Base-by-base conservation (phyloP, 768 basidiomycete species). In the Cystofilobasidium macerans region DNA sequence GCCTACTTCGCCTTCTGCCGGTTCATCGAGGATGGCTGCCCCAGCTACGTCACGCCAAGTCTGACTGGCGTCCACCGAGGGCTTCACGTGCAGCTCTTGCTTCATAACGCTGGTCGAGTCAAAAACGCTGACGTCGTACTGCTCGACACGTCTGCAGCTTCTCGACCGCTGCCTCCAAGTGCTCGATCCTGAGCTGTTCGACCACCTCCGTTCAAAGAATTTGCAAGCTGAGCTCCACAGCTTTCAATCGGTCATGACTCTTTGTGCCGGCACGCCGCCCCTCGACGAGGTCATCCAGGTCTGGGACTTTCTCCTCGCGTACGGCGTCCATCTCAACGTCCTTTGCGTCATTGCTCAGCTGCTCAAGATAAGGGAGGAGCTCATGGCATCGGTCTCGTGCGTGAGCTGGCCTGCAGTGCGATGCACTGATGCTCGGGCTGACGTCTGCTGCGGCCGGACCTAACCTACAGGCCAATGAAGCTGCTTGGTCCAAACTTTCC, bases 271-370 rank as follows among this genome's bases (percentile, higher is more conserved):
- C 73, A 99, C 94, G 14, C 94, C 93, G 5, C 95, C 95, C 0
- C 80, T 99, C 13, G 88, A 92, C 73, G 88, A 98, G 78, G 94
- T 97, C 30, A 80, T 99, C 33, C 86, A 86, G 70, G 78, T 99
- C 61, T 99, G 95, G 94, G 95, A 99, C 76, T 99, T 98, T 74
- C 81, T 99, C 12, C 81, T 99, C 32, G 90, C 94, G 4, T 98
- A 93, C 72, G 95, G 95, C 18, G 88, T 93, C 28, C 95, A 98
- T 73, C 80, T 99, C 24, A 99, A 99, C 72, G 86, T 99, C 14
- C 80, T 99, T 20, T 97, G 93, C 73, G 92, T 98, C 3, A 97
- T 98, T 68, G 94, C 95, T 9, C 95, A 98, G 72, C 78, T 99
- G 5, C 75, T 93, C 4, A 82, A 94, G 14, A 94, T 97, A 77